Percentiles rank a stretch among this genome's conserved stretches.
Evolutionary conservation across 805 yeast genomes (phyloP).

Genomic region (Kazachstania taianensis): DNA sequence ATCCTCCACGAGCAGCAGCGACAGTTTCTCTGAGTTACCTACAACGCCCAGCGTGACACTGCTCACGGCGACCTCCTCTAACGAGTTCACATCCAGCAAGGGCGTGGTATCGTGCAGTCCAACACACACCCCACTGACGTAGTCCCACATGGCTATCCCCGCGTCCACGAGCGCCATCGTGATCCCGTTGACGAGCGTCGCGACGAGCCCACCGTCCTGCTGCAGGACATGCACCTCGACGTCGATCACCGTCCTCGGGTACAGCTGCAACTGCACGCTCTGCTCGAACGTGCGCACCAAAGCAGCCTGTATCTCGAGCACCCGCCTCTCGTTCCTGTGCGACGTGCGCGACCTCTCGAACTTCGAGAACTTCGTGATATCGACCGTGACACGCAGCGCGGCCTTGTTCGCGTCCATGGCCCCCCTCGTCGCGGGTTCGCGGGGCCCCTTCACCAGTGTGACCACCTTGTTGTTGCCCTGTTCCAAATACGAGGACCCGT

Average conservation of each 20-base stretch:
- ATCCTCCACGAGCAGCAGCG: slow-evolving; percentile 69
- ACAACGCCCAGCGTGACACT: slow-evolving; percentile 73
- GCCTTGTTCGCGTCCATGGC: slow-evolving; percentile 44
- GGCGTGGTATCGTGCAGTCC: slow-evolving; percentile 75
- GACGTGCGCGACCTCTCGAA: slow-evolving; percentile 61
- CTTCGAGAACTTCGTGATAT: slow-evolving; percentile 73
- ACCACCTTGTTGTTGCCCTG: slow-evolving; percentile 87
- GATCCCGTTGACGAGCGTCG: slow-evolving; percentile 73
- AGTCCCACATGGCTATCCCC: slow-evolving; percentile 89
- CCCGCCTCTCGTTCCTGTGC: slow-evolving; percentile 55
- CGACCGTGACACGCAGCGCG: slow-evolving; percentile 50
- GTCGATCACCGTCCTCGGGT: slow-evolving; percentile 76
- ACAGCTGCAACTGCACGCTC: slow-evolving; percentile 60
- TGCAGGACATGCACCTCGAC: slow-evolving; percentile 68
- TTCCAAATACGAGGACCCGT: slow-evolving; percentile 87
- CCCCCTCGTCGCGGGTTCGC: slow-evolving; percentile 58
- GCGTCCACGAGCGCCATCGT: slow-evolving; percentile 90
- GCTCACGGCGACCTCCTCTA: slow-evolving; percentile 81
- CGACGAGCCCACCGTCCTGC: slow-evolving; percentile 82
- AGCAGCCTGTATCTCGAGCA: slow-evolving; percentile 55
- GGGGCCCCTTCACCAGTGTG: slow-evolving; percentile 82
- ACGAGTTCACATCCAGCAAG: slow-evolving; percentile 66
- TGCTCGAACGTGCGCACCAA: slow-evolving; percentile 63
- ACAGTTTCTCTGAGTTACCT: slow-evolving; percentile 72
- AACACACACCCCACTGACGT: slow-evolving; percentile 68